Evolutionary conservation across 1,284 basidiomycete species (phyloP), one percentile per base, ranked within the genome.

Genomic region (Cronartium quercuum): DNA sequence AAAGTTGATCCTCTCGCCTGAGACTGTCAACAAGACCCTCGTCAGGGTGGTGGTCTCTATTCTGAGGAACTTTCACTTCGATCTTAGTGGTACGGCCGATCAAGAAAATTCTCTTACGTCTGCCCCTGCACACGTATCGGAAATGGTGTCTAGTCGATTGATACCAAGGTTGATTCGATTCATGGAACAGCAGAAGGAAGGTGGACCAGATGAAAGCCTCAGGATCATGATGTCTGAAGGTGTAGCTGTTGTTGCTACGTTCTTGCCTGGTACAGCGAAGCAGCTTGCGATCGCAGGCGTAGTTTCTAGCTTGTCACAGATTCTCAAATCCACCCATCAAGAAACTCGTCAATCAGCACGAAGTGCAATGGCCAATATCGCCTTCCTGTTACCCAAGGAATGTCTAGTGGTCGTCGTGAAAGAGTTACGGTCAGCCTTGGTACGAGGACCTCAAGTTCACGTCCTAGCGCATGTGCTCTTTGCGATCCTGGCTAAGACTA

Each of bases 391-490:
- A 5, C 94, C 92, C 0, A 86, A 90, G 0, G 81, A 84, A 0
- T 92, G 91, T 81, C 86, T 98, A 3, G 86, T 89, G 0, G 82
- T 87, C 29, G 85, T 92, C 35, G 83, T 98, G 64, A 87, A 87
- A 37, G 94, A 98, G 81, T 85, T 98, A 66, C 87, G 91, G 21
- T 87, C 85, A 0, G 91, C 93, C 0, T 86, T 99, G 18, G 81
- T 88, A 67, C 91, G 94, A 10, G 96, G 96, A 3, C 94, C 96
- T 0, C 96, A 98, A 77, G 87, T 96, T 0, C 94, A 98, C 79
- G 88, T 98, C 13, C 85, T 98, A 38, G 93, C 94, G 0, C 92
- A 90, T 77, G 89, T 90, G 0, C 86, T 87, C 0, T 95, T 98
- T 81, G 87, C 90, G 0, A 84, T 99, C 40, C 84, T 98, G 21